Conservation (phyloP, 306 rosid species). For the Prinsepia uniflora region DNA sequence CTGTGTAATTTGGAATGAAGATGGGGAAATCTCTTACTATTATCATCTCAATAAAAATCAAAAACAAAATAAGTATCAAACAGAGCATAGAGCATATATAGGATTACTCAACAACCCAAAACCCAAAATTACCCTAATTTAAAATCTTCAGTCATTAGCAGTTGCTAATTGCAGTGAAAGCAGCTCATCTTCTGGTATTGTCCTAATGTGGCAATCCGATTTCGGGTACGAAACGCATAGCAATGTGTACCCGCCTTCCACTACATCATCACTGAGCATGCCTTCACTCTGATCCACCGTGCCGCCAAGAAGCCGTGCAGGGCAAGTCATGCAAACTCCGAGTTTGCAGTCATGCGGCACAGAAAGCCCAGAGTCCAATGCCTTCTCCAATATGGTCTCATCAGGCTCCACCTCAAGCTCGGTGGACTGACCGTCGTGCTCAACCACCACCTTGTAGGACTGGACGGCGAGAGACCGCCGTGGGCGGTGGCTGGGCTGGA, state of each 20-base stretch:
- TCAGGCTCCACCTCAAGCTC: constrained; percentile 56
- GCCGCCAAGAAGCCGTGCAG: constrained; percentile 76
- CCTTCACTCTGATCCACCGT: constrained; percentile 91
- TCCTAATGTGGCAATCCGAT: constrained; percentile 73
- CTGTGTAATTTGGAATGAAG: background rate
- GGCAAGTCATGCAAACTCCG: constrained; percentile 99
- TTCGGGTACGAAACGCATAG: constrained; percentile 69
- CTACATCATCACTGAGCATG: constrained; percentile 97
- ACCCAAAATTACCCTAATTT: background rate
- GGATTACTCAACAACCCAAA: constrained; percentile 15
- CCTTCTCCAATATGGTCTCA: constrained; percentile 57
- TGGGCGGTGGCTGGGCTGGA: constrained; percentile 18
- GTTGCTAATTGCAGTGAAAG: constrained; percentile 85
- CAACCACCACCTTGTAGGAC: constrained; percentile 75
- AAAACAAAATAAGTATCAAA: background rate
- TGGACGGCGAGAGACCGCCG: constrained; percentile 33
- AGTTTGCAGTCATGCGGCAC: constrained; percentile 97
- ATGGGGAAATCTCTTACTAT: background rate
- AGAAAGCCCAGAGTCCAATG: constrained; percentile 62
- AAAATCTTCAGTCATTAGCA: constrained; percentile 63
- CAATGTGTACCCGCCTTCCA: constrained; percentile 77
- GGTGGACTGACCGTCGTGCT: constrained; percentile 58
- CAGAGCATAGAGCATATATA: constrained; percentile 6
- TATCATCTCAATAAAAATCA: background rate
- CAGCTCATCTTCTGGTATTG: constrained; percentile 81